These are phyloP conservation scores for Phtheirospermum japonicum DNA, from an alignment of 257 asterid genomes.

Conservation along the genomic window DNA sequence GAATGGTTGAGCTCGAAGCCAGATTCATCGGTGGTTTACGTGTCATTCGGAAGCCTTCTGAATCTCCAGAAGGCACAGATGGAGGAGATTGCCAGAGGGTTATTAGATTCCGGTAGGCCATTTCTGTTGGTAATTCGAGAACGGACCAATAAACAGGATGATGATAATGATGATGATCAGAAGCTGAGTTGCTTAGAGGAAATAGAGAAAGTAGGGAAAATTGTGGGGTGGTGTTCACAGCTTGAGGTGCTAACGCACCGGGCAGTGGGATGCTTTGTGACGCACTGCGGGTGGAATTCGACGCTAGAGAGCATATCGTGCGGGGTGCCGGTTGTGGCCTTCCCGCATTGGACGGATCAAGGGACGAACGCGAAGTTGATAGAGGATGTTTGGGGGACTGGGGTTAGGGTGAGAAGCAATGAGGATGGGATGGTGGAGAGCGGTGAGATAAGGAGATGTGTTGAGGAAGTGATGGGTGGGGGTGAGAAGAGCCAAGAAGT, in stretches of 20 bases:
- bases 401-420: conserved; percentile 35
- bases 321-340: conserved; percentile 44
- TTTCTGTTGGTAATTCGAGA: conserved; percentile 58
- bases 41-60: conserved; percentile 59
- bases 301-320: conserved; percentile 43
- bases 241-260: conserved; percentile 46
- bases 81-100: conserved; percentile 54
- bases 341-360: conserved; percentile 50
- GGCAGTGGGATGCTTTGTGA: conserved; percentile 46
- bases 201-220: conserved; percentile 33
- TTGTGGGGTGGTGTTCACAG: conserved; percentile 56
- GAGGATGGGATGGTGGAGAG: conserved; percentile 36
- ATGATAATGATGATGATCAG: conserved; percentile 17
- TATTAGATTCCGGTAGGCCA: conserved; percentile 37
- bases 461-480: conserved; percentile 41
- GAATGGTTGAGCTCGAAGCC: conserved; percentile 44
- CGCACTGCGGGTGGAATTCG: conserved; percentile 67
- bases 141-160: background rate
- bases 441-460: conserved; percentile 42
- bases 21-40: conserved; percentile 45
- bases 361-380: conserved; percentile 48
- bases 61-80: conserved; percentile 27
- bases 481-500: conserved; percentile 33
- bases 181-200: conserved; percentile 29
- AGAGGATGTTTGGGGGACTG: conserved; percentile 45